Percentiles rank a stretch among this genome's conserved stretches.
Evolutionary conservation across 768 basidiomycete species (phyloP).

Genomic region (Suillus cothurnatus): DNA sequence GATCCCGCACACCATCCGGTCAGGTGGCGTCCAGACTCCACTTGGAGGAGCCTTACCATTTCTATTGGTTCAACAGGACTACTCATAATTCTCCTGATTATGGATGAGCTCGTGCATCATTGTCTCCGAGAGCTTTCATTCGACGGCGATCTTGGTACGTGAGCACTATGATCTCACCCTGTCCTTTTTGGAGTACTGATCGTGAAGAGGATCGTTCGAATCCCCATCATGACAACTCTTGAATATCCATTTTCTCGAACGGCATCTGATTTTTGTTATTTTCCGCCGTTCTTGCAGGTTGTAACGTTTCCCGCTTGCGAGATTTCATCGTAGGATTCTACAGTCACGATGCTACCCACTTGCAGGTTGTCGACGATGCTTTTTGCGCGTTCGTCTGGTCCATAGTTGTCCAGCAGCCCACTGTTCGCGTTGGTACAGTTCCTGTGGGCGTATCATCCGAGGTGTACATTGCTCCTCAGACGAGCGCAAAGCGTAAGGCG

Average conservation of each 20-base stretch:
- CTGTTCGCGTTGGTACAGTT: conserved; percentile 72
- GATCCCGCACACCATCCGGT: conserved; percentile 12
- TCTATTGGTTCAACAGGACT: background rate
- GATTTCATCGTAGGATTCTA: conserved; percentile 75
- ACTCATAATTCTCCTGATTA: conserved; percentile 27
- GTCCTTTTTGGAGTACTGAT: background rate
- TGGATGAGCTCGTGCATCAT: conserved; percentile 87
- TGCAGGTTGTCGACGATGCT: conserved; percentile 70
- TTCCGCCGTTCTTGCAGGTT: conserved; percentile 50
- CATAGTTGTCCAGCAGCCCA: conserved; percentile 71
- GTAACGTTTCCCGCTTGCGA: conserved; percentile 66
- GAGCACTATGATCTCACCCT: background rate
- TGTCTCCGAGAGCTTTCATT: conserved; percentile 86
- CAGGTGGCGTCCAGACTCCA: background rate
- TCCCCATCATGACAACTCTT: conserved; percentile 33
- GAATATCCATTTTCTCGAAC: conserved; percentile 21
- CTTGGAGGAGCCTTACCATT: background rate
- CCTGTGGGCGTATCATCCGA: conserved; percentile 61
- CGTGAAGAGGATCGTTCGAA: conserved; percentile 44
- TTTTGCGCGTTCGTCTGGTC: conserved; percentile 86
- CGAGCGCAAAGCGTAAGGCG: conserved; percentile 65
- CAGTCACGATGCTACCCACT: conserved; percentile 34
- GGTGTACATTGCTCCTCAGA: conserved; percentile 80
- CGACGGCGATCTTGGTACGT: conserved; percentile 88
- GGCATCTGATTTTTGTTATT: conserved; percentile 14